Evolutionary conservation across 2,329 filamentous ascomycete genomes (phyloP).

Genomic region (Simplicillium sp.): DNA sequence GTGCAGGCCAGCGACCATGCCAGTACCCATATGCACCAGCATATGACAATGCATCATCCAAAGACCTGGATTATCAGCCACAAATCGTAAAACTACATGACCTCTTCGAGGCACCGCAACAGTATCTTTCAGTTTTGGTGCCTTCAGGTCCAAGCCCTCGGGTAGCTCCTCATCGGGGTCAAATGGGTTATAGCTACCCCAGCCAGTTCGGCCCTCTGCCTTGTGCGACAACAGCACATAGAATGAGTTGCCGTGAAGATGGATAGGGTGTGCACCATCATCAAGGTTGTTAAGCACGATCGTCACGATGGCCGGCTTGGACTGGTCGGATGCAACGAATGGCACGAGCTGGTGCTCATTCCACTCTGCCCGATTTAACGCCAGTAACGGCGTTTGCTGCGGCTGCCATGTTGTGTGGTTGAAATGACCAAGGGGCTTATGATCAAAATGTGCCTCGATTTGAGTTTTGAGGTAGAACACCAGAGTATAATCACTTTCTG

Average conservation of each 20-base stretch:
- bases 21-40: constrained; percentile 15
- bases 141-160: constrained; percentile 7
- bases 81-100: constrained; percentile 13
- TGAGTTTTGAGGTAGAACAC: constrained; percentile 15
- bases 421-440: constrained; percentile 15
- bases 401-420: constrained; percentile 16
- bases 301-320: constrained; percentile 11
- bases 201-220: constrained; percentile 10
- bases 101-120: constrained; percentile 25
- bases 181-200: constrained; percentile 16
- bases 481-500: constrained; percentile 11
- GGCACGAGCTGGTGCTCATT: constrained; percentile 13
- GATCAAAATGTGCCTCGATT: constrained; percentile 10
- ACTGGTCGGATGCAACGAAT: constrained; percentile 7
- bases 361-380: constrained; percentile 11
- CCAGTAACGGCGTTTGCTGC: constrained; percentile 11
- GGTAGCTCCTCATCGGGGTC: constrained; percentile 5
- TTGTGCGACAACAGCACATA: constrained; percentile 23
- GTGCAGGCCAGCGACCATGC: constrained; percentile 16
- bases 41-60: constrained; percentile 21
- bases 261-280: constrained; percentile 24
- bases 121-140: constrained; percentile 22
- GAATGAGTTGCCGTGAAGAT: constrained; percentile 49
- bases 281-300: constrained; percentile 23
- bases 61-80: constrained; percentile 14